Evolutionary conservation across 2,329 filamentous ascomycete species (phyloP).

Genomic region (Chaetomium sp.): DNA sequence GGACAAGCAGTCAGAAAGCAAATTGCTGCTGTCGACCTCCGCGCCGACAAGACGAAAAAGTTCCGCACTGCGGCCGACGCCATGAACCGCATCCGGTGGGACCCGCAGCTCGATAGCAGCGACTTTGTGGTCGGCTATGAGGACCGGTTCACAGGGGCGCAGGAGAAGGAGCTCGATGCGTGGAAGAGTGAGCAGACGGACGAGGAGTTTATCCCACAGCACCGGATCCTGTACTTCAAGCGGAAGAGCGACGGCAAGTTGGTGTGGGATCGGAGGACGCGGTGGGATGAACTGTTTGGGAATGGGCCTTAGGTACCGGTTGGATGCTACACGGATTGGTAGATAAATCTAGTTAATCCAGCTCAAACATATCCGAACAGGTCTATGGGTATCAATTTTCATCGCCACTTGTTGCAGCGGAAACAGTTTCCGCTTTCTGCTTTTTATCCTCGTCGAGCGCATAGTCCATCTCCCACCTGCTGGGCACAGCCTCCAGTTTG

Average conservation of each 20-base stretch:
- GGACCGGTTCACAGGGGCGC: constrained; percentile 59
- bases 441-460: constrained; percentile 10
- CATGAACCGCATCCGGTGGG: constrained; percentile 62
- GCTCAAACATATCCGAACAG: neutral
- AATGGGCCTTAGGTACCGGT: constrained; percentile 42
- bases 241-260: constrained; percentile 51
- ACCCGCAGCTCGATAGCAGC: constrained; percentile 52
- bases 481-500: constrained; percentile 40
- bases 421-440: neutral
- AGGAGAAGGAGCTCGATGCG: constrained; percentile 55
- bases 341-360: neutral
- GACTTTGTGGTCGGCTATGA: constrained; percentile 63
- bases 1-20: constrained; percentile 17
- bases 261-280: constrained; percentile 60
- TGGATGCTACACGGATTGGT: neutral
- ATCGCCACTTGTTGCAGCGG: neutral
- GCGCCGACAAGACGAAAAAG: constrained; percentile 48
- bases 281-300: constrained; percentile 59
- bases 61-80: constrained; percentile 61
- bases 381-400: constrained; percentile 16
- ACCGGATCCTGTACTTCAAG: constrained; percentile 64
- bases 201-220: constrained; percentile 68
- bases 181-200: constrained; percentile 66
- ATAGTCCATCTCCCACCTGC: constrained; percentile 48
- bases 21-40: constrained; percentile 33